These are phyloP conservation scores for Globisporangium parvum DNA, from an alignment of 352 stramenopile species.

Conservation along the genomic window DNA sequence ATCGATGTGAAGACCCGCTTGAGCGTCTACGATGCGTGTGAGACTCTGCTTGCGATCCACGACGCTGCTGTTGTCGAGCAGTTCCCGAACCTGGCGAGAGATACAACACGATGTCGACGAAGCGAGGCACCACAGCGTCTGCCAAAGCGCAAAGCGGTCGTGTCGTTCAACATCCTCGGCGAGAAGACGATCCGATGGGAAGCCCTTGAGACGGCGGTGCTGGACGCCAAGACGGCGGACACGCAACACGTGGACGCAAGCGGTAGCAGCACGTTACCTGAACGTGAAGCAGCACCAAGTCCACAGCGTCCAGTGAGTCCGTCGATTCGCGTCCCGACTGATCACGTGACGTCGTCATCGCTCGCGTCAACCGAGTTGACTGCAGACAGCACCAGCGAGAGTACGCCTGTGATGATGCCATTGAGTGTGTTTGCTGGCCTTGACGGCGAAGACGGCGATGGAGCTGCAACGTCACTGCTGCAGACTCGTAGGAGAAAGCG, in stretches of 20 bases:
- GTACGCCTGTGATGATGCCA: neutral
- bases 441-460: neutral
- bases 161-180: conserved; percentile 61
- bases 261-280: no score
- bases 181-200: conserved; percentile 63
- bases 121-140: conserved; percentile 18
- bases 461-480: no score
- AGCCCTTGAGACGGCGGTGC: neutral
- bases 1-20: conserved; percentile 20
- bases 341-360: conserved; percentile 1
- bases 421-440: neutral
- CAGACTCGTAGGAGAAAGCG: neutral
- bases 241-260: no score
- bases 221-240: no score
- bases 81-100: no score
- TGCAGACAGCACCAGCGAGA: neutral
- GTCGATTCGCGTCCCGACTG: conserved; percentile 9
- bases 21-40: conserved; percentile 18
- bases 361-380: neutral
- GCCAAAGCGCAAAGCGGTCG: conserved; percentile 27
- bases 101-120: neutral
- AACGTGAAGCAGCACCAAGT: neutral
- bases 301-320: conserved; percentile 1
- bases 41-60: conserved; percentile 17
- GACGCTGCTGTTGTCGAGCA: neutral